These are phyloP conservation scores for Eucalyptus sp. DNA, from an alignment of 345 rosid species.

Conservation along the genomic window DNA sequence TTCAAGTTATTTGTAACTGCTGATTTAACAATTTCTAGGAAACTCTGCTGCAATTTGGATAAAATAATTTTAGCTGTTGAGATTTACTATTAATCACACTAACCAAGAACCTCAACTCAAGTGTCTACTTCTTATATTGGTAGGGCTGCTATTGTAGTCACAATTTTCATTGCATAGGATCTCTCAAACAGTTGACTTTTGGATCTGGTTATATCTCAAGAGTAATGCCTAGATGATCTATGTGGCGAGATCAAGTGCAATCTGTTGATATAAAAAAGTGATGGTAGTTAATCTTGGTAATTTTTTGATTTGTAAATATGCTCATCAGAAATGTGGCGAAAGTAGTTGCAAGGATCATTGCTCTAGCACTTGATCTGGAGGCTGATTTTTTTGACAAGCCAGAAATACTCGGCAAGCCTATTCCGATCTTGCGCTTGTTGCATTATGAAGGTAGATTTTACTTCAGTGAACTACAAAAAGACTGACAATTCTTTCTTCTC, in stretches of 20 bases:
- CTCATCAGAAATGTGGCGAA: constrained; percentile 41
- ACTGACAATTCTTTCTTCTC: background rate
- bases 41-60: background rate
- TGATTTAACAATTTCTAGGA: background rate
- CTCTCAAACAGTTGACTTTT: background rate
- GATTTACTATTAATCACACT: background rate
- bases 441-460: constrained; percentile 48
- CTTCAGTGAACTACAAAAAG: background rate
- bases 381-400: constrained; percentile 62
- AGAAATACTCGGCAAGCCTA: constrained; percentile 67
- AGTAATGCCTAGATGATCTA: background rate
- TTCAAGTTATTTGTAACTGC: background rate
- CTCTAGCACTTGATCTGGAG: constrained; percentile 64
- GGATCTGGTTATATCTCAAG: background rate
- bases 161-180: background rate
- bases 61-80: background rate
- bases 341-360: constrained; percentile 50
- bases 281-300: background rate
- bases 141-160: background rate
- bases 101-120: background rate
- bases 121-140: background rate
- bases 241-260: background rate
- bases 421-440: constrained; percentile 48
- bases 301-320: background rate
- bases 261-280: background rate